Percentiles rank a stretch among this genome's conserved stretches.
These are phyloP conservation scores for Penicillium fuscoglaucum DNA, from an alignment of 2,329 filamentous ascomycete species.

Conservation along the genomic window DNA sequence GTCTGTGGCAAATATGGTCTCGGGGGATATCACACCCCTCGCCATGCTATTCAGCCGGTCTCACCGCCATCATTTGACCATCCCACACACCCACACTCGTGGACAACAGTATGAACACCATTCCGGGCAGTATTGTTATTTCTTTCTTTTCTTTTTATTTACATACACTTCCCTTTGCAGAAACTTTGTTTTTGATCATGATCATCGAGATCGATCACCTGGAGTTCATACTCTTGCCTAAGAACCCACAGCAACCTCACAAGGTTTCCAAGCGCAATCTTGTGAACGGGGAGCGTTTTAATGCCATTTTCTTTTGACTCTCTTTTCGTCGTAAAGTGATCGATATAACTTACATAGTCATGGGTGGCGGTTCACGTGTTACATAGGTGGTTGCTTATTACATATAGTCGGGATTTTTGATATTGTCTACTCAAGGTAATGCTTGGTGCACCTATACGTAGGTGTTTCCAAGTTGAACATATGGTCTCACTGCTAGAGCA, in stretches of 20 bases:
- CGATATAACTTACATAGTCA: not conserved
- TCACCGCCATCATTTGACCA: not conserved
- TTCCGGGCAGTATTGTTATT: not conserved
- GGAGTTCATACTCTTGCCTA: not conserved
- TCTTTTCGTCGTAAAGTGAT: not conserved
- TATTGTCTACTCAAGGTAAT: not conserved
- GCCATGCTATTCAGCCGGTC: not conserved
- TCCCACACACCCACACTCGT: not conserved
- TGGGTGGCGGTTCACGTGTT: not conserved
- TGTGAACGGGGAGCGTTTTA: not conserved
- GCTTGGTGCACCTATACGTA: not conserved
- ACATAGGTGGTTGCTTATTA: not conserved
- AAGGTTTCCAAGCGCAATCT: not conserved
- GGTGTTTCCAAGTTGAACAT: not conserved
- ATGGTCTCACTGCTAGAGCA: not conserved
- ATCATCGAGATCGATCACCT: not conserved
- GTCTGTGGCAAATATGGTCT: not conserved
- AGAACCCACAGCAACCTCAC: not conserved
- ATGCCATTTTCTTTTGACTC: not conserved
- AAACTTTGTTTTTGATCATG: not conserved
- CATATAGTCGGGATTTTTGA: not conserved
- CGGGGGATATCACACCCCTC: not conserved
- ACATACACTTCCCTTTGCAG: not conserved
- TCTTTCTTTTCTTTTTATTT: not conserved
- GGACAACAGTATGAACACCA: not conserved